Conservation (phyloP, 2,329 filamentous ascomycete genomes). For the Phyllosticta citriasiana region DNA sequence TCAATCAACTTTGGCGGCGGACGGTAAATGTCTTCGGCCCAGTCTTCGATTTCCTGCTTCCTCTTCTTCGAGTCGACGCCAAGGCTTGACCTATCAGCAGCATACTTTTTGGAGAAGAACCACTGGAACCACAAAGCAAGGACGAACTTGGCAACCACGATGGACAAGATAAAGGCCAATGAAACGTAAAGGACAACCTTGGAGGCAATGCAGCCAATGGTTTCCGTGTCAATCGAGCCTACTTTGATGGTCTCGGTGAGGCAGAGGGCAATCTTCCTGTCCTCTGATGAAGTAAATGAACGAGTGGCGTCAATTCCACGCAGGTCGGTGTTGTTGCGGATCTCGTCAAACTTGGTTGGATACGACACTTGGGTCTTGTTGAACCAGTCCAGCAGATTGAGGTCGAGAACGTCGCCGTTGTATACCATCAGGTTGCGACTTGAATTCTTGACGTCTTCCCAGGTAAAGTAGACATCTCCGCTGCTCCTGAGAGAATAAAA, state of each 20-base stretch:
- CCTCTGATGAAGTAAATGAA: slow-evolving; percentile 64
- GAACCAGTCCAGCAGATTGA: slow-evolving; percentile 85
- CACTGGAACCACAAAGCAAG: slow-evolving; percentile 89
- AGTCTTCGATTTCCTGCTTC: slow-evolving; percentile 91
- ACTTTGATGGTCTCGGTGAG: slow-evolving; percentile 92
- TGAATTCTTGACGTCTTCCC: slow-evolving; percentile 83
- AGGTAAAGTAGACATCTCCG: slow-evolving; percentile 91
- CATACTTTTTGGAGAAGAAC: slow-evolving; percentile 84
- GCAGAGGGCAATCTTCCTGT: slow-evolving; percentile 78
- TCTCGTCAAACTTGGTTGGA: slow-evolving; percentile 67
- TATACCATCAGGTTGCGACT: slow-evolving; percentile 90
- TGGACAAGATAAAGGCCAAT: slow-evolving; percentile 79
- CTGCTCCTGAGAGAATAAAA: slow-evolving; percentile 65
- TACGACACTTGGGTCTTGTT: slow-evolving; percentile 68
- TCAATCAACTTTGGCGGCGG: slow-evolving; percentile 76
- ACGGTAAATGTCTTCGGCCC: slow-evolving; percentile 94
- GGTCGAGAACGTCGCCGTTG: slow-evolving; percentile 83
- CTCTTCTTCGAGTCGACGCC: slow-evolving; percentile 70
- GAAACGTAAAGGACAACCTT: slow-evolving; percentile 95
- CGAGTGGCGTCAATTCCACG: slow-evolving; percentile 84
- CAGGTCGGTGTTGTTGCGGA: slow-evolving; percentile 61
- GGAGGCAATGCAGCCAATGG: slow-evolving; percentile 92
- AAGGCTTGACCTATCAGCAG: slow-evolving; percentile 75
- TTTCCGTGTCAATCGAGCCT: slow-evolving; percentile 89
- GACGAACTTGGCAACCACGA: slow-evolving; percentile 78